Evolutionary conservation across 257 asterid species (phyloP), one percentile per base, ranked within the genome.

Genomic region (Solanum raphanifolium): DNA sequence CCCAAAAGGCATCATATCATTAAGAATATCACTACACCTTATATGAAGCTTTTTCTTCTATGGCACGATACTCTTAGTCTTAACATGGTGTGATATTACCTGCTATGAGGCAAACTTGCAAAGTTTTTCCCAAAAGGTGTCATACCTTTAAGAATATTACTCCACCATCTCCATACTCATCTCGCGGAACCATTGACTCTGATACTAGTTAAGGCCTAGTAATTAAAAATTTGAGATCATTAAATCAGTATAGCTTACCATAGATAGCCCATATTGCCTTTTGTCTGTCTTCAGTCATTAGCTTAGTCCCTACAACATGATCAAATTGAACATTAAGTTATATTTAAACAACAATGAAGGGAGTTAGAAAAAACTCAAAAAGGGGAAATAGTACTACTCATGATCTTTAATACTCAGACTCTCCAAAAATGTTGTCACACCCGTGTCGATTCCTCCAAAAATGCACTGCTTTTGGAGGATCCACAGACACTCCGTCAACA

Each of bases 211-310:
- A 71, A 71, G 13, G 13, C n/a, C 78, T 31, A 31, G 41, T 32
- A 32, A 71, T 71, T 71, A 29, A 46, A 29, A 27, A 0, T 0
- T 46, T 27, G 29, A 29, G 68, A 81, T 27, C 1, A 81, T 46
- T 29, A 3, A 27, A 29, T 46, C 11, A 46, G 3, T 75, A 76
- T 35, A 31, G 75, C 87, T 81, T 52, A 94, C 98, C 98, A 92
- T 95, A 95, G 46, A 94, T 93, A 75, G 98, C 98, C 98, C 98
- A 95, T 87, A 95, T 93, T n/a, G 98, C 98, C 82, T 91, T 94
- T 89, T 92, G 93, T 73, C 95, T 87, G 73, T 94, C 97, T 90
- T 92, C 93, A 4, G 98, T 95, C 98, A 95, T 95, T 90, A 94
- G 38, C 87, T 90, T 84, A 41, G 98, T 95, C 79, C 98, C 98